These are phyloP conservation scores for Boletus insuetus DNA, from an alignment of 768 basidiomycete species.

Conservation along the genomic window DNA sequence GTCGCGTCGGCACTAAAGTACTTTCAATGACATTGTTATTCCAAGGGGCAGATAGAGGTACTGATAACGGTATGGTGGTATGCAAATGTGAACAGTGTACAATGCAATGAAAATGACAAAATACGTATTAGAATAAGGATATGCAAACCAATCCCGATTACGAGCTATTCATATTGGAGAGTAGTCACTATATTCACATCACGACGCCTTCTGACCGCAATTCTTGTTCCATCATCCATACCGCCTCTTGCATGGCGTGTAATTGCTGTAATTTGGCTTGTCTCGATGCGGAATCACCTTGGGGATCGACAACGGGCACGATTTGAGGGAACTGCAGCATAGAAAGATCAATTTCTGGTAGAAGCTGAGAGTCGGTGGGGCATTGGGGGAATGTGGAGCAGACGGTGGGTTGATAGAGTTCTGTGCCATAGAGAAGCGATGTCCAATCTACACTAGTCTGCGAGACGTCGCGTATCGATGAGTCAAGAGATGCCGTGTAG, in stretches of 20 bases:
- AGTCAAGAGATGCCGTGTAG: not conserved
- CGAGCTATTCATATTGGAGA: conserved; percentile 4
- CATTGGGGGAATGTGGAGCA: conserved; percentile 3
- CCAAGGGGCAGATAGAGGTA: not conserved
- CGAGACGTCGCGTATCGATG: not conserved
- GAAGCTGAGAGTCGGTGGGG: not conserved
- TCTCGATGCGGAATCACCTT: conserved; percentile 2
- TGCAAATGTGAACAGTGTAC: not conserved
- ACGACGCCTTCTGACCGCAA: conserved; percentile 23
- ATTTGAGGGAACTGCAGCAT: conserved; percentile 21
- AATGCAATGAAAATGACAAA: not conserved
- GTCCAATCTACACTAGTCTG: conserved; percentile 13
- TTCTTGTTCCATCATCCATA: conserved; percentile 34
- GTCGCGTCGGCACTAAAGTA: not conserved
- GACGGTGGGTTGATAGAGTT: not conserved
- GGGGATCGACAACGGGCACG: not conserved
- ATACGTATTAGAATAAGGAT: conserved; percentile 23
- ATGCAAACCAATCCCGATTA: not conserved
- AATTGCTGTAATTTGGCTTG: conserved; percentile 19
- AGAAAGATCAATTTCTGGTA: conserved; percentile 27
- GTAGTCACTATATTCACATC: conserved; percentile 7
- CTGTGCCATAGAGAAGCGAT: conserved; percentile 7
- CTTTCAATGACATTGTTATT: conserved; percentile 2
- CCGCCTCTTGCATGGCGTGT: conserved; percentile 33
- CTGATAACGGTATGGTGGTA: not conserved